A percentile compares a stretch with the other conserved stretches of the same genome.
Evolutionary conservation across 192 early-diverging fungal species (phyloP).

Genomic region (Piromyces finnis): DNA sequence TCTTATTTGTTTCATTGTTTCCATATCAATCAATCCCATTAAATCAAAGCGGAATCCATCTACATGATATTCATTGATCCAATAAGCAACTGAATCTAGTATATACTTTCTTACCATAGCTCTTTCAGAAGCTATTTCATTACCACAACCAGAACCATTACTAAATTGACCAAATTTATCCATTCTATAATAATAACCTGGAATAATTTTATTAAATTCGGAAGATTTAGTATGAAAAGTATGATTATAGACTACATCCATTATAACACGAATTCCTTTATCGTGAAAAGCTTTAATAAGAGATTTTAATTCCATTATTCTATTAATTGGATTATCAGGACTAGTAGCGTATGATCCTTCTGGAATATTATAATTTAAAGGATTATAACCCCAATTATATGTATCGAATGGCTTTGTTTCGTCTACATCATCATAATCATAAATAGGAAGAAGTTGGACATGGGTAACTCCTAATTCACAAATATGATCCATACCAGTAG

Average conservation of each 20-base stretch:
- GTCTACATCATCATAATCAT: background rate
- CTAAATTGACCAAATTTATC: background rate
- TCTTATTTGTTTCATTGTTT: background rate
- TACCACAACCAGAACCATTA: background rate
- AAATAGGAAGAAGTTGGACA: background rate
- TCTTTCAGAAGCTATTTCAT: background rate
- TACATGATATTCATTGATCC: background rate
- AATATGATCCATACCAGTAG: background rate
- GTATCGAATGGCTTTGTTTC: background rate
- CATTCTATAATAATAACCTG: background rate
- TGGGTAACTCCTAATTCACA: background rate
- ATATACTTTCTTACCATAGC: background rate
- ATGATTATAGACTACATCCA: background rate
- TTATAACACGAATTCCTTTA: background rate
- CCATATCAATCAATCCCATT: background rate
- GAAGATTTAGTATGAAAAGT: background rate
- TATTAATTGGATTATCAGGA: background rate
- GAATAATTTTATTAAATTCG: background rate
- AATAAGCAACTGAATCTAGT: background rate
- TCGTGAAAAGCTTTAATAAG: background rate
- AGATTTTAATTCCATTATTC: background rate
- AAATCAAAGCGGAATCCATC: background rate
- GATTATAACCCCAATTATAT: background rate
- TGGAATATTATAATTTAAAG: background rate
- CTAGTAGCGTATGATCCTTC: background rate